Evolutionary conservation across 2,329 filamentous ascomycete species (phyloP), one percentile per base, ranked within the genome.

Genomic region (Fusarium proliferatum): DNA sequence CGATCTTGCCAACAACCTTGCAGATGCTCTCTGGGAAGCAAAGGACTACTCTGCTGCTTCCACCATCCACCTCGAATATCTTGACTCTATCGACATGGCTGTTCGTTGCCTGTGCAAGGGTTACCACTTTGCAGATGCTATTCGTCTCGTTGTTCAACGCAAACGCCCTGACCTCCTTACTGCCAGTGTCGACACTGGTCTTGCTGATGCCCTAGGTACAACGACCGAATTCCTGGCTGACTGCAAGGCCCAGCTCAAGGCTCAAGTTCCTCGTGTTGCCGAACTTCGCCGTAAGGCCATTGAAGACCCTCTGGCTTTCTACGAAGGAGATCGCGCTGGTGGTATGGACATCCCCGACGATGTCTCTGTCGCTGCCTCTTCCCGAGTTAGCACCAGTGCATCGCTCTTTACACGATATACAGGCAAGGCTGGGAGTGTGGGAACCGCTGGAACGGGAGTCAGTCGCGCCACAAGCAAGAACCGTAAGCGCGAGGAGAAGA

Each of bases 331-430:
- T 76, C 86, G 89, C 9, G 85, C 85, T 9, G 86, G 86, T 10
- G 91, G 89, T 63, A 86, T 83, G 9, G 94, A 97, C 74, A 88
- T 97, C 3, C 96, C 96, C 0, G 96, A 99, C 80, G 95, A 99
- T 82, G 88, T 99, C 56, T 97, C 94, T 4, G 87, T 99, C 5
- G 96, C 96, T 0, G 93, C 95, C 0, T 88, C 85, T 59, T 97
- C 95, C 7, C 90, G 95, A 59, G 86, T 94, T 26, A 93, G 91
- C 68, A 98, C 96, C 1, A 90, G 91, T 48, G 93, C 93, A n/a
- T 95, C 93, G 34, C 89, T 99, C 80, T 97, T 98, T 86, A 98
- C 96, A 9, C 87, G 95, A 26, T 98, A 98, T 83, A 97, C 95
- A 1, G 92, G 93, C 67, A 92, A 92, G 69, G 83, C 86, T 12